Base-by-base conservation (phyloP, 768 basidiomycete species). In the Rhizopogon sp. region DNA sequence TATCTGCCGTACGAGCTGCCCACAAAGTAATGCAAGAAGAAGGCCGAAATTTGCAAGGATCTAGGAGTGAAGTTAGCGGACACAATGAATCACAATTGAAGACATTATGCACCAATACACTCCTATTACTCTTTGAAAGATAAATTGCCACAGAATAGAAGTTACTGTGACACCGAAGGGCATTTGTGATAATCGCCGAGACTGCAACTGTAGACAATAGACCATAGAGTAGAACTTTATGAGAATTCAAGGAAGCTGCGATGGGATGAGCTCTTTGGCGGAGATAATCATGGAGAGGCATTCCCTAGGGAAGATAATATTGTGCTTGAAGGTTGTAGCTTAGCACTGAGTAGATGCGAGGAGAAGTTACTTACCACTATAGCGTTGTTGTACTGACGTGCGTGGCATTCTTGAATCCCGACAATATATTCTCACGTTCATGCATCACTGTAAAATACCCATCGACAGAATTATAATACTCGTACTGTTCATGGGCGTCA, bases 81-180 rank as follows among this genome's bases (percentile, higher is more conserved):
- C 37, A 25, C 43, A 37, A 39, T 8, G 37, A 28, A 52, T 39
- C 45, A 39, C 43, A 39, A 39, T 45, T 43, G 35, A 20, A 17
- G 35, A 31, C 46, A 17, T 52, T 47, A 61, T 85, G 58, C 58
- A 98, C 97, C 74, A 99, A 75, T 52, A 95, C 84, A 62, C 91
- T 93, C n/a, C 92, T 84, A 65, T 86, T 93, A 66, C 92, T 95
- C 73, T 88, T 90, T 5, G 92, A 89, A n/a, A 99, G 81, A 65
- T 87, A 89, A 3, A 99, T 92, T 31, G 91, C 83, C 3, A 96
- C 88, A 14, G 94, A 88, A 68, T 95, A 99, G 74, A 98, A 98
- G 74, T 94, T 97, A 64, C 85, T 86, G 63, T 95, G 80, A 52
- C 80, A 85, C 63, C 84, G 81, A 65, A 93, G 79, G 10, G 93